These are phyloP conservation scores for Penicillium sp. DNA, from an alignment of 2,329 filamentous ascomycete genomes.

Conservation along the genomic window DNA sequence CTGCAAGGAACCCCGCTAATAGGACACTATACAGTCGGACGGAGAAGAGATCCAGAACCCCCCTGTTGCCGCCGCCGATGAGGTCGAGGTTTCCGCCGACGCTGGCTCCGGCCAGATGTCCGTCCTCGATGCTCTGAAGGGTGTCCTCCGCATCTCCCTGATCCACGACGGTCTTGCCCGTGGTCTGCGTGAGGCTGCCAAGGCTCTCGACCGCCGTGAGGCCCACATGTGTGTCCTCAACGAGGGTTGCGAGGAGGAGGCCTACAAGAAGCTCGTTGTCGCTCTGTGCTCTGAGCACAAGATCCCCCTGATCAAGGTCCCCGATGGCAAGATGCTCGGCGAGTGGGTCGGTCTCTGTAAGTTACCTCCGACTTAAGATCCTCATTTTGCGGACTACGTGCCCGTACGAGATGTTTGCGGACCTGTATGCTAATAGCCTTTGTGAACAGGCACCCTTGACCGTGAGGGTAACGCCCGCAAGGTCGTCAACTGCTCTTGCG, in stretches of 20 bases:
- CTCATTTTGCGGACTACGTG: not conserved
- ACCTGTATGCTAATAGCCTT: constrained; percentile 8
- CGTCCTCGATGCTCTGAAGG: constrained; percentile 97
- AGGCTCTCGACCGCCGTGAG: constrained; percentile 97
- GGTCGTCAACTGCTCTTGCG: constrained; percentile 99
- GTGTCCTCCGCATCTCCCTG: constrained; percentile 94
- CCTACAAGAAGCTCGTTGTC: constrained; percentile 99
- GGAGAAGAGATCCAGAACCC: constrained; percentile 94
- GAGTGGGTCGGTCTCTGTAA: constrained; percentile 99
- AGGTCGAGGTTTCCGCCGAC: constrained; percentile 95
- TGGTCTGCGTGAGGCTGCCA: constrained; percentile 95
- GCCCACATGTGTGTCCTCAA: constrained; percentile 99
- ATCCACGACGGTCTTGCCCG: constrained; percentile 99
- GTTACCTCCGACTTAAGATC: constrained; percentile 41
- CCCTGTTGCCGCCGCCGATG: constrained; percentile 64
- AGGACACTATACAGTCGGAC: constrained; percentile 69
- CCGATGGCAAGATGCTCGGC: constrained; percentile 98
- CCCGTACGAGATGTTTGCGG: not conserved
- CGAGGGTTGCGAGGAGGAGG: constrained; percentile 99
- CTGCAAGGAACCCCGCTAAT: constrained; percentile 12
- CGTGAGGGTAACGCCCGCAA: constrained; percentile 99
- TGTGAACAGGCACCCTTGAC: constrained; percentile 79
- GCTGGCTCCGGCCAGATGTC: constrained; percentile 76
- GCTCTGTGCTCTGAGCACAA: constrained; percentile 99
- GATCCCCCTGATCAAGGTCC: constrained; percentile 99